Evolutionary conservation across 345 rosid species (phyloP).

Genomic region (Ceriops zippeliana): DNA sequence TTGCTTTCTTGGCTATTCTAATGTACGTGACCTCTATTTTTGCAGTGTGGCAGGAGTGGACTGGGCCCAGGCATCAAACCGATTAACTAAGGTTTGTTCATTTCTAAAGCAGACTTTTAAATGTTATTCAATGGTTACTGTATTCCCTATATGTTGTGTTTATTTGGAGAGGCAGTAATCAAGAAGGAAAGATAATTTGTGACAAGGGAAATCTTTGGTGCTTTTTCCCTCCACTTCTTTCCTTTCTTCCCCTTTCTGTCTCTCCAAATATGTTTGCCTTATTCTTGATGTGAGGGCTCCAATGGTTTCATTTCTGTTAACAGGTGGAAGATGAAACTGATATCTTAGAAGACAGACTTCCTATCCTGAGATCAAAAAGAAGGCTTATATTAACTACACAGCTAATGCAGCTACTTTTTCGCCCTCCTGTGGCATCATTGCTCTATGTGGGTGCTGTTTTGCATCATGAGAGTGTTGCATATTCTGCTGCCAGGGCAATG

Average conservation of each 20-base stretch:
- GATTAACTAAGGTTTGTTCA: conserved; percentile 57
- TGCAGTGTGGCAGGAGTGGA: conserved; percentile 61
- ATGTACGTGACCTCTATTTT: background rate
- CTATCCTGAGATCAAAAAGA: conserved; percentile 55
- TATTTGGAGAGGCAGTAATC: background rate
- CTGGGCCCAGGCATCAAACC: conserved; percentile 65
- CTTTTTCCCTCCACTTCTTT: background rate
- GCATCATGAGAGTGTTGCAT: conserved; percentile 47
- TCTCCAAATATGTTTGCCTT: background rate
- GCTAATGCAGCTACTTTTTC: conserved; percentile 66
- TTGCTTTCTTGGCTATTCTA: background rate
- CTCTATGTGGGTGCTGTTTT: conserved; percentile 46
- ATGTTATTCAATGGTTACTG: background rate
- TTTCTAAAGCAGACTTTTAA: conserved; percentile 4
- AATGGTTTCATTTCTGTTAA: conserved; percentile 21
- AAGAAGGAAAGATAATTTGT: background rate
- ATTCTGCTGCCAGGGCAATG: conserved; percentile 51
- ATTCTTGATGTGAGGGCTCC: conserved; percentile 8
- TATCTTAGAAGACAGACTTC: conserved; percentile 41
- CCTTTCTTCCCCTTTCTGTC: background rate
- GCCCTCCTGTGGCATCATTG: conserved; percentile 51
- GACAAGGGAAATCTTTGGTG: background rate
- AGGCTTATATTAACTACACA: conserved; percentile 72
- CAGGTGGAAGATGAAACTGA: conserved; percentile 67
- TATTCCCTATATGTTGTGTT: background rate